Conservation (phyloP, 2,329 filamentous ascomycete species). For the Calonectria multiphialidica region DNA sequence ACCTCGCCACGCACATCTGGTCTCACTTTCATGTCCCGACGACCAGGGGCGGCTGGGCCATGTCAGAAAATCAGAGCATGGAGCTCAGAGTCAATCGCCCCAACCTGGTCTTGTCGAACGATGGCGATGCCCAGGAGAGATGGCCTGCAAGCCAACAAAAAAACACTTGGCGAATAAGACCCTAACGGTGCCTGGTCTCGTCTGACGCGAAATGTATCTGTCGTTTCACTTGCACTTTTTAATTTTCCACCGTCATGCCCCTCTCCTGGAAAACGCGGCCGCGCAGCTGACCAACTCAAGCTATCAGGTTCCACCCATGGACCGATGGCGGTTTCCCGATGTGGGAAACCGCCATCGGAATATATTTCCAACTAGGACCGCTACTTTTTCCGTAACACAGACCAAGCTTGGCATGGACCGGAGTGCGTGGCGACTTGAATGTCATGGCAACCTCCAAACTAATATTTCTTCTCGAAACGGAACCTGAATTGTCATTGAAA, state of each 20-base stretch:
- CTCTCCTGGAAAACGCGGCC: not conserved
- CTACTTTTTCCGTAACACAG: not conserved
- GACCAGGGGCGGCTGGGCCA: conserved; percentile 12
- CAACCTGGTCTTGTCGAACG: conserved; percentile 37
- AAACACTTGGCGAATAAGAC: conserved; percentile 29
- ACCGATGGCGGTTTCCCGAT: not conserved
- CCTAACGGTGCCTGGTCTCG: conserved; percentile 17
- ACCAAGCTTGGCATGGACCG: conserved; percentile 1
- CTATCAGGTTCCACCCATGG: not conserved
- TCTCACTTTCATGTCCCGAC: conserved; percentile 6
- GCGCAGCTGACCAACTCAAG: conserved; percentile 2
- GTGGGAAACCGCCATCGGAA: not conserved
- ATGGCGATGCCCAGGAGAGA: conserved; percentile 31
- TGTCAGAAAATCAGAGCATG: conserved; percentile 40
- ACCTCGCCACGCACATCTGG: conserved; percentile 15
- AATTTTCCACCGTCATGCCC: conserved; percentile 1
- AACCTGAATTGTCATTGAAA: not conserved
- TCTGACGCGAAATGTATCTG: conserved; percentile 14
- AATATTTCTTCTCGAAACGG: not conserved
- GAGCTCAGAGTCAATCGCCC: conserved; percentile 16
- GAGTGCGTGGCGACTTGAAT: not conserved
- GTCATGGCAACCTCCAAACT: not conserved
- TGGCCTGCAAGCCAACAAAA: conserved; percentile 37
- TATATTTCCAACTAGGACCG: conserved; percentile 15
- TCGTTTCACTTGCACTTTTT: conserved; percentile 1